Base-by-base conservation (phyloP, 805 yeast genomes). In the Sugiyamaella smithiae region DNA sequence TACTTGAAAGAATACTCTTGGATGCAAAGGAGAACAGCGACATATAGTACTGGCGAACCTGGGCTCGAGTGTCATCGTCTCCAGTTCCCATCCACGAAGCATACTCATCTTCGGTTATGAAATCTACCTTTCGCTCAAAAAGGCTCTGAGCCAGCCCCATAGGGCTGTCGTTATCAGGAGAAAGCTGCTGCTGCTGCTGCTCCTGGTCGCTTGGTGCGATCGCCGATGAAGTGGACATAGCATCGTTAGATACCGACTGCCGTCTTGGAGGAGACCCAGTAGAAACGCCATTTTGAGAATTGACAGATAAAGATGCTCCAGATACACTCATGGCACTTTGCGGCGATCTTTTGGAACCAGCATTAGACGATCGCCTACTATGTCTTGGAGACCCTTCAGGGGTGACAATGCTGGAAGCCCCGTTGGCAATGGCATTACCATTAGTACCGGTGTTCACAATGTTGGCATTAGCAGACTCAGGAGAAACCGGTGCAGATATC, bases 1-100 rank as follows among this genome's bases (percentile, higher is more conserved):
- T 72, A 1, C 88, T 71, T 1, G 66, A 64, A 36, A 86, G 67
- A 40, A 88, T 66, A 49, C 78, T 76, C n/a, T 70, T 58, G 42
- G 74, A 73, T 64, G 75, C 67, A 46, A 76, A 77, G 35, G 64
- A 58, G 46, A 75, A 69, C 12, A 73, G 53, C 2, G 53, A 45
- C 64, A 77, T 61, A 57, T 70, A 74, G 28, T 65, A 64, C 7
- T 43, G 48, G 40, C 76, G 63, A 0, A 72, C 63, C 2, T 53
- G 51, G 3, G 48, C 24, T 46, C 65, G 63, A 19, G 58, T 59
- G 7, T 55, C 54, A 5, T 55, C 52, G 5, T 57, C 57, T 11
- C 26, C 44, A 1, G 62, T 54, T 2, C 78, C 79, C 29, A 75
- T 48, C 55, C 65, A 70, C 38, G 67, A 62, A 0, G 76, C 73